These are phyloP conservation scores for Exophiala alcalophila DNA, from an alignment of 2,329 filamentous ascomycete genomes.

Conservation along the genomic window DNA sequence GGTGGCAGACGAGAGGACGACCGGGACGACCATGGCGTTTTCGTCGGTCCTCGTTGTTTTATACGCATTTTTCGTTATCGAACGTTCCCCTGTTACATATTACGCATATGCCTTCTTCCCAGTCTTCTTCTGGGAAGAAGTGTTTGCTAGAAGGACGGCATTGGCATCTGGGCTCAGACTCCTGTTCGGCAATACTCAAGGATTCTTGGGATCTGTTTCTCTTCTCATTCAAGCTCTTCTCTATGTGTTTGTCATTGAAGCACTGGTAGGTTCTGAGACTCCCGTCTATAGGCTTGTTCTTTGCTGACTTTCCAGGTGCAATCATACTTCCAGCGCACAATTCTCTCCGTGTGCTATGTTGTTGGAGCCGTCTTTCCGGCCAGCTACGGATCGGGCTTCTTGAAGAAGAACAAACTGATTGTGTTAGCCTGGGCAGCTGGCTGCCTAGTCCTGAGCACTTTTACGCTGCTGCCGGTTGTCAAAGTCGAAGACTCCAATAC, in stretches of 20 bases:
- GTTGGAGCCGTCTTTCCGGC: conserved; percentile 75
- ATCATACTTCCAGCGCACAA: conserved; percentile 86
- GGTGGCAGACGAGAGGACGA: conserved; percentile 61
- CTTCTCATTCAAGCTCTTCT: conserved; percentile 62
- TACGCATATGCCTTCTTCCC: conserved; percentile 92
- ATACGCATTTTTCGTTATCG: conserved; percentile 75
- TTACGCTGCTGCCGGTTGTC: conserved; percentile 82
- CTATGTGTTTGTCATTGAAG: conserved; percentile 74
- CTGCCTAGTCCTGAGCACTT: conserved; percentile 80
- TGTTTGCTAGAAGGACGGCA: conserved; percentile 72
- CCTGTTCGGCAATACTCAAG: conserved; percentile 67
- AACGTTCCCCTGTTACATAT: conserved; percentile 77
- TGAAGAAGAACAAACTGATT: conserved; percentile 63
- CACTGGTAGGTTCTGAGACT: conserved; percentile 55
- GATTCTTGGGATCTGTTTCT: conserved; percentile 55
- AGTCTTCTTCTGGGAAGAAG: conserved; percentile 93
- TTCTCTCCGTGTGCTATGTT: conserved; percentile 78
- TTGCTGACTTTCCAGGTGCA: conserved; percentile 60
- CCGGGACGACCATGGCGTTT: conserved; percentile 62
- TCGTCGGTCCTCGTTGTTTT: conserved; percentile 71
- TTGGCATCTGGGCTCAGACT: conserved; percentile 63
- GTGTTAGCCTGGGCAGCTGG: conserved; percentile 70
- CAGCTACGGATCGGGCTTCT: conserved; percentile 69
- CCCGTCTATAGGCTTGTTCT: neutral
- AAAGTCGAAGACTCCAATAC: conserved; percentile 74